A percentile compares a stretch with the other conserved stretches of the same genome.
Conservation (phyloP, 306 rosid genomes). For the Cucumis hystrix region DNA sequence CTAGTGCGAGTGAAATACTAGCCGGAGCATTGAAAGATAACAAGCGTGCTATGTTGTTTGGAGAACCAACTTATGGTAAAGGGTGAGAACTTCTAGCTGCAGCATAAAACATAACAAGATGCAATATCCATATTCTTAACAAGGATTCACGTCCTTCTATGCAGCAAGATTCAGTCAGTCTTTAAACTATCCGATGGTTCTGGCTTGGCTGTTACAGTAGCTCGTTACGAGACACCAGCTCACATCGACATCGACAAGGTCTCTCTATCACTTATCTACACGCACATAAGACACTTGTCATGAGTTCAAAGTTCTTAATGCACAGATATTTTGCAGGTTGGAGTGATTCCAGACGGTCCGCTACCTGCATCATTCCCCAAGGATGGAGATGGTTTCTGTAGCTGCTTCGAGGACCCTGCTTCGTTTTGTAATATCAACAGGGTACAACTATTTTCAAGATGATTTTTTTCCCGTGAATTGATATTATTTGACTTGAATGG, state of each 20-base stretch:
- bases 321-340: conserved; percentile 33
- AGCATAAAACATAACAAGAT: not conserved
- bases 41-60: conserved; percentile 75
- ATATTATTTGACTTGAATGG: not conserved
- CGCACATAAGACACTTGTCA: not conserved
- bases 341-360: conserved; percentile 90
- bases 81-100: conserved; percentile 46
- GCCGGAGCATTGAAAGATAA: conserved; percentile 96
- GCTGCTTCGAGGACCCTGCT: conserved; percentile 74
- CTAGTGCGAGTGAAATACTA: conserved; percentile 96
- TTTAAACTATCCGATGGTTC: conserved; percentile 92
- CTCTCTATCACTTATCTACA: conserved; percentile 7
- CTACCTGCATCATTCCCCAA: conserved; percentile 72
- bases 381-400: conserved; percentile 72
- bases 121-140: conserved; percentile 8
- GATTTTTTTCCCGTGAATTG: not conserved
- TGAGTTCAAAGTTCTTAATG: not conserved
- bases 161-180: conserved; percentile 95
- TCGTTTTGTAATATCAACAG: conserved; percentile 63
- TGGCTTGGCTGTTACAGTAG: conserved; percentile 86
- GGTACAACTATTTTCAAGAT: conserved; percentile 60
- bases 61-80: conserved; percentile 93
- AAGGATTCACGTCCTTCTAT: conserved; percentile 8
- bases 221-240: conserved; percentile 90
- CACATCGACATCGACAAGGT: conserved; percentile 90